Percentiles rank a stretch among this genome's conserved stretches.
These are phyloP conservation scores for Fusarium duplospermum DNA, from an alignment of 2,329 filamentous ascomycete genomes.

Conservation along the genomic window DNA sequence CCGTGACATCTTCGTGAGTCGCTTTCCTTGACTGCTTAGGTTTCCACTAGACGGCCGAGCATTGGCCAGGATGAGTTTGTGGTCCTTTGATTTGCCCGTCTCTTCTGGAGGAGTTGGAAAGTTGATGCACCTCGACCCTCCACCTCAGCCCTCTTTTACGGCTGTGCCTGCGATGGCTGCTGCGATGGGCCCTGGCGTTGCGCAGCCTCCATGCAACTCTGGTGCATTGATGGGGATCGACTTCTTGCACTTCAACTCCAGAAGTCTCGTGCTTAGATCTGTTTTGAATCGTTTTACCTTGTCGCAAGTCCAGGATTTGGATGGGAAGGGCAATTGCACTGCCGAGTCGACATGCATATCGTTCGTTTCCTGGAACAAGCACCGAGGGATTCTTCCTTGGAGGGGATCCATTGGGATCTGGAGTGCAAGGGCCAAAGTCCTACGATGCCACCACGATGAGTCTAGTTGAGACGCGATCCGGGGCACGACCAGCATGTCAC, in stretches of 20 bases:
- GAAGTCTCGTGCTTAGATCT: background rate
- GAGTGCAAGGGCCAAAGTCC: background rate
- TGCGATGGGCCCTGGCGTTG: conserved; percentile 17
- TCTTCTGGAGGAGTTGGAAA: conserved; percentile 1
- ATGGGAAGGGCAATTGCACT: background rate
- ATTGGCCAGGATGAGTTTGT: conserved; percentile 12
- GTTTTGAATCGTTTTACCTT: conserved; percentile 11
- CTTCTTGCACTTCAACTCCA: background rate
- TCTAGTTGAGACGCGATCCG: background rate
- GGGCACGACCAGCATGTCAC: background rate
- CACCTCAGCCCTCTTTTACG: conserved; percentile 45
- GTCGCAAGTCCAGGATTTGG: conserved; percentile 13
- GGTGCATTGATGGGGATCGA: conserved; percentile 1
- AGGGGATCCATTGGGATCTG: background rate
- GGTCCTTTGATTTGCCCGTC: conserved; percentile 12
- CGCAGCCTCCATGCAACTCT: conserved; percentile 36
- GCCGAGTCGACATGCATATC: background rate
- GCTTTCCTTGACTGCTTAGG: conserved; percentile 4
- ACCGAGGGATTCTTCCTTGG: background rate
- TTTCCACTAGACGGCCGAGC: conserved; percentile 12
- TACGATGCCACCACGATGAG: background rate
- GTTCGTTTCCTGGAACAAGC: background rate
- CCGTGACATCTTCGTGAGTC: conserved; percentile 28
- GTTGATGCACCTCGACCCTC: conserved; percentile 37
- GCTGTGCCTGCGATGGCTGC: conserved; percentile 41